Evolutionary conservation across 2,329 filamentous ascomycete species (phyloP).

Genomic region (Fusarium torulosum): DNA sequence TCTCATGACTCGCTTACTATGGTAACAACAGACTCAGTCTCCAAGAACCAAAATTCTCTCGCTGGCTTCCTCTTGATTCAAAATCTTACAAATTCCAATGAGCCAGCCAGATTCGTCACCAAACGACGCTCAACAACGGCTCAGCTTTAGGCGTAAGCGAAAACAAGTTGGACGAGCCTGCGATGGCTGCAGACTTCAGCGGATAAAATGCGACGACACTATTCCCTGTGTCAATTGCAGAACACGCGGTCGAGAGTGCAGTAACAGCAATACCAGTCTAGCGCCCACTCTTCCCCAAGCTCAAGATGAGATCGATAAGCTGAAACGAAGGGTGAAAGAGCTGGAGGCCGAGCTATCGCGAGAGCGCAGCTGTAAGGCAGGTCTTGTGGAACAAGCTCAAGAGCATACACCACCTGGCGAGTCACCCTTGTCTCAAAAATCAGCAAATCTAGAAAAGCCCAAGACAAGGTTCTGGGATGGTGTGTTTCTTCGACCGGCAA

Average conservation of each 20-base stretch:
- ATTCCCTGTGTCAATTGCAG: slow-evolving; percentile 27
- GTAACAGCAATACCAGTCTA: not conserved
- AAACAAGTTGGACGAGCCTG: slow-evolving; percentile 34
- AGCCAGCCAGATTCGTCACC: not conserved
- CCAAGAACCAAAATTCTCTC: not conserved
- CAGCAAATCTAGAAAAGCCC: fast-evolving
- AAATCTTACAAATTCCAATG: not conserved
- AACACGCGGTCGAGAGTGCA: slow-evolving; percentile 8
- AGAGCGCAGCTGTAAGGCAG: not conserved
- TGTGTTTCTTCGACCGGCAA: slow-evolving; percentile 8
- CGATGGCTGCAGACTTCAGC: slow-evolving; percentile 20
- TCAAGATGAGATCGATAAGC: slow-evolving; percentile 14
- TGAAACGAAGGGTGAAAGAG: slow-evolving; percentile 3
- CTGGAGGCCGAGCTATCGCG: slow-evolving; percentile 2
- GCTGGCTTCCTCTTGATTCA: not conserved
- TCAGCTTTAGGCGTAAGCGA: slow-evolving; percentile 23
- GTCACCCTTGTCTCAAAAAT: not conserved
- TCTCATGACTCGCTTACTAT: not conserved
- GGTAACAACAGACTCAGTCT: not conserved
- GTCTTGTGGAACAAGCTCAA: not conserved
- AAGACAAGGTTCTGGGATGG: slow-evolving; percentile 17
- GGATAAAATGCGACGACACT: slow-evolving; percentile 31
- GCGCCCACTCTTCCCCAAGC: slow-evolving; percentile 17
- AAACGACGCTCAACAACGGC: not conserved
- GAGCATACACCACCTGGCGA: slow-evolving; percentile 12